Base-by-base conservation (phyloP, 1,284 basidiomycete genomes). In the Pseudozyma thailandica region DNA sequence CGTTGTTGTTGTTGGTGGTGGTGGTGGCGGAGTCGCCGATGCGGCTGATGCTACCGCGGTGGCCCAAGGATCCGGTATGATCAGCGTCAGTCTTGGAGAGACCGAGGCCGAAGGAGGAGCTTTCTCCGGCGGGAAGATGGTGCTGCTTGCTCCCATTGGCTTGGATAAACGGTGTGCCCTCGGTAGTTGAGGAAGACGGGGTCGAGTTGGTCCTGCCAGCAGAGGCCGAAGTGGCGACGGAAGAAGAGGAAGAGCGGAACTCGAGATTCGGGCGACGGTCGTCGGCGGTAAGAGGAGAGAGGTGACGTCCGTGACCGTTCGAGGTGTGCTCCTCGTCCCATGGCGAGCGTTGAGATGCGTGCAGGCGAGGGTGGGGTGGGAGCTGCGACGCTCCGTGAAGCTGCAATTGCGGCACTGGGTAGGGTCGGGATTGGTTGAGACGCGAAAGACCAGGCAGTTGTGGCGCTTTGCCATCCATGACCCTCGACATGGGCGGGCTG, bases 401-500 rank as follows among this genome's bases (percentile, higher is more conserved):
- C 21, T 55, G 52, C 26, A 54, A 27, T 4, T 50, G 51, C 42
- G 55, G 43, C 21, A 41, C 18, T 12, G 38, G 25, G 20, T 50
- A 55, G 3, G 48, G 20, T 4, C 55, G 56, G 2, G 48, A 28
- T 8, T 33, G 41, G 9, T 26, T 38, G 4, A 54, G 39, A 13
- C 65, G 51, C 10, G 60, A 52, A 5, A 70, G 52, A 28, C 55
- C 59, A 2, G 66, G 60, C 7, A 70, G 50, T 25, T 58, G 50
- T 0, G 60, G 66, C 30, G 38, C 15, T 15, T 50, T 66, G 5
- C 39, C 51, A 2, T 5, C 21, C 9, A 35, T 21, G 20, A 8
- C 23, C 25, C 38, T 21, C 10, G 20, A 12, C 9, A 28, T 41
- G 30, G 25, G 60, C 41, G 55, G 55, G 21, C 55, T 58, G 26